Base-by-base conservation (phyloP, 1,284 basidiomycete genomes). In the Fomes fomentarius region DNA sequence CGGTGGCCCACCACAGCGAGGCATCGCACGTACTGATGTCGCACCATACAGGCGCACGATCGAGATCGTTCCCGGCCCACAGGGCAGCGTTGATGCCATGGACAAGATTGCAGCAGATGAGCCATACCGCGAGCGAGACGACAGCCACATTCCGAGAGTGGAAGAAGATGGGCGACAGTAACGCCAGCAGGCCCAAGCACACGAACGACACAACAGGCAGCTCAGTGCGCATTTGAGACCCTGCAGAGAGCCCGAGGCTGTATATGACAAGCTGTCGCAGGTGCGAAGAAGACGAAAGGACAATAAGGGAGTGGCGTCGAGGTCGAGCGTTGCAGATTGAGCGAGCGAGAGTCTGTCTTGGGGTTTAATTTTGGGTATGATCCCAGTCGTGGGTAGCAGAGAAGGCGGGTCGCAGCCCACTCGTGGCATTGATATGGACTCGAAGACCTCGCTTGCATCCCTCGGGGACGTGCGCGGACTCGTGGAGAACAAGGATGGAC, bases 211-310 rank as follows among this genome's bases (percentile, higher is more conserved):
- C 58, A 17, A 68, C 69, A 25, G 77, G 69, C 39, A 82, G 68
- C 64, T 76, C 77, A 49, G 72, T 62, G 49, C 73, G 73, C 83
- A 85, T 86, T n/a, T n/a, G n/a, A n/a, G n/a, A n/a, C n/a, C n/a
- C n/a, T n/a, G n/a, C n/a, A n/a, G n/a, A n/a, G n/a, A n/a, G n/a
- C n/a, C n/a, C n/a, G n/a, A n/a, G n/a, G n/a, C n/a, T n/a, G n/a
- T n/a, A n/a, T n/a, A n/a, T n/a, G n/a, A n/a, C n/a, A n/a, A n/a
- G n/a, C n/a, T n/a, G n/a, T n/a, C n/a, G n/a, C n/a, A n/a, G n/a
- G n/a, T n/a, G n/a, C n/a, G n/a, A n/a, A n/a, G n/a, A n/a, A n/a
- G n/a, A n/a, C n/a, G n/a, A n/a, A n/a, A n/a, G n/a, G n/a, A n/a
- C n/a, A n/a, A n/a, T n/a, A 46, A 31, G 37, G 43, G 25, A 34